Conservation (phyloP, 2,329 filamentous ascomycete species). For the Penicillium polonicum region DNA sequence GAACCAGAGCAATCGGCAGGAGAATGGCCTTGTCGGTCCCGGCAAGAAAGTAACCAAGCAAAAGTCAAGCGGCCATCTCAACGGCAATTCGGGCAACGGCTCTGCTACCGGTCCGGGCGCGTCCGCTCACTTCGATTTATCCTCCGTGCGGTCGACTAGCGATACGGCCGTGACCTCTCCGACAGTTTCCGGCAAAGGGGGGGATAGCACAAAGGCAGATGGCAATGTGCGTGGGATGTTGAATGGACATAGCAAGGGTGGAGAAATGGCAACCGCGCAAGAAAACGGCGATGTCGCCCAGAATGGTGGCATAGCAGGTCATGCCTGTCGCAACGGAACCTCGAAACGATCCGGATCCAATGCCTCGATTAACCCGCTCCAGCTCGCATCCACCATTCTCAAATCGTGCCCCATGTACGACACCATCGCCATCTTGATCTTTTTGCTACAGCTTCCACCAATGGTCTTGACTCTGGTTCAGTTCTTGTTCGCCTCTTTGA, state of each 20-base stretch:
- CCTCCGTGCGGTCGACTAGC: slow-evolving; percentile 39
- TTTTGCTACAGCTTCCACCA: slow-evolving; percentile 87
- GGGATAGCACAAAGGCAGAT: slow-evolving; percentile 35
- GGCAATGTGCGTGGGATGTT: slow-evolving; percentile 35
- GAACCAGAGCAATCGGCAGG: slow-evolving; percentile 73
- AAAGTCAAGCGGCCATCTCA: slow-evolving; percentile 57
- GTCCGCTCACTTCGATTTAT: slow-evolving; percentile 42
- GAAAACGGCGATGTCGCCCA: slow-evolving; percentile 31
- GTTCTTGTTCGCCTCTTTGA: slow-evolving; percentile 86
- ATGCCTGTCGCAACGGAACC: slow-evolving; percentile 34
- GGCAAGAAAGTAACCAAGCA: slow-evolving; percentile 66
- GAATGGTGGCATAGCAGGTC: slow-evolving; percentile 32
- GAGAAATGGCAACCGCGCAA: slow-evolving; percentile 38
- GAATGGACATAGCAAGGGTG: slow-evolving; percentile 39
- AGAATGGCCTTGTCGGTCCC: slow-evolving; percentile 81
- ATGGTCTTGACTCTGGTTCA: slow-evolving; percentile 86
- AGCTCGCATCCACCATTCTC: slow-evolving; percentile 81
- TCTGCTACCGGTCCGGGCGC: slow-evolving; percentile 38
- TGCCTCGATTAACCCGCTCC: slow-evolving; percentile 66
- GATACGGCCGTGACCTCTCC: slow-evolving; percentile 35
- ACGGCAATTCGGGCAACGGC: slow-evolving; percentile 49
- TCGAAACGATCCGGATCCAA: slow-evolving; percentile 37
- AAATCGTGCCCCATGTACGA: slow-evolving; percentile 87
- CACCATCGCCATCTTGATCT: slow-evolving; percentile 93
- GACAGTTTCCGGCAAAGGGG: slow-evolving; percentile 25